Evolutionary conservation across 345 rosid species (phyloP), one percentile per base, ranked within the genome.

Genomic region (Turnera subulata): DNA sequence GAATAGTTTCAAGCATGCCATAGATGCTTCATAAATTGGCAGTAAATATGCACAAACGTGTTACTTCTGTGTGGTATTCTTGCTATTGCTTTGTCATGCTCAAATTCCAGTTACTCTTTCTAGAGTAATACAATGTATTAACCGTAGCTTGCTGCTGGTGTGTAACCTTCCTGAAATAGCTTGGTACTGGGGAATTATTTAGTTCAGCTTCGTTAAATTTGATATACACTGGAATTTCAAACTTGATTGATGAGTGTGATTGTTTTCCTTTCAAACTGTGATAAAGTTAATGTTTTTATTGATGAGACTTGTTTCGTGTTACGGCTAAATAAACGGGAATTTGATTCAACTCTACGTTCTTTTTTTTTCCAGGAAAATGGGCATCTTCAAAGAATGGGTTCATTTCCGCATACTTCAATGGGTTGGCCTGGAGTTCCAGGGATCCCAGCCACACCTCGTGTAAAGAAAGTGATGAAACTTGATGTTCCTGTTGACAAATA

Each of bases 401-500:
- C 89, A 48, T 71, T 78, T 65, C 96, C 79, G 61, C 59, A 83
- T 63, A 58, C 89, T 64, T 45, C 95, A 54, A 62, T 76, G 48
- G 89, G 93, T 60, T 92, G 95, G 98, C 68, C 84, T 22, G 93
- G 86, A 59, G 75, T 77, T 68, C 35, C 35, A 29, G 8, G 35
- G 35, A 29, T 29, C 35, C 35, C 35, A 29, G 8, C 5, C 5
- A 8, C 8, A 3, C 35, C 35, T 3, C 4, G 35, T 4, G 84
- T 84, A 44, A 89, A 84, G 70, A 82, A 69, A 83, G 84, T 89
- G 29, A 47, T 89, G 64, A 81, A 95, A 62, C 96, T 92, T 63
- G 96, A 92, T 73, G 91, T 92, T 56, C 98, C 98, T 5, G 93
- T 84, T 60, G 93, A 92, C 63, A 83, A 86, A 64, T 84, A 78